phyloP scores from a whole-genome alignment of 2,329 filamentous ascomycete genomes.

The Colletotrichum sp. region DNA sequence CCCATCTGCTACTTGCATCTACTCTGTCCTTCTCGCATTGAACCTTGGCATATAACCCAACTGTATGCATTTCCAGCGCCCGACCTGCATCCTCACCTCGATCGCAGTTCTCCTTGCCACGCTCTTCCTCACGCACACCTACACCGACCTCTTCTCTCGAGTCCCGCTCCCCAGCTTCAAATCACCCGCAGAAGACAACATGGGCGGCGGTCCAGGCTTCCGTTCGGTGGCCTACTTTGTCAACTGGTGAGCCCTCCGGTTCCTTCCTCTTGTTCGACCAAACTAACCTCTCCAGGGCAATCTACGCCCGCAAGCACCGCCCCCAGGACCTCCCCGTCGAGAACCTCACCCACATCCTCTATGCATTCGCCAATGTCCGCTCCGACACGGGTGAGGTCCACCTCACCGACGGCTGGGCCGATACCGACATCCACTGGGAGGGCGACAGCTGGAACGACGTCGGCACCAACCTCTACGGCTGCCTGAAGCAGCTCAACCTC shows the following conservation, averaged over 20 bases:
- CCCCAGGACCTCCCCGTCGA: slow-evolving; percentile 83
- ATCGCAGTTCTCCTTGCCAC: slow-evolving; percentile 24
- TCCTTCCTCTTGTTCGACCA: neutral
- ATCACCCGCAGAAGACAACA: slow-evolving; percentile 27
- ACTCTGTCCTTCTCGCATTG: neutral
- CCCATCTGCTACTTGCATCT: neutral
- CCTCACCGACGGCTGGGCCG: slow-evolving; percentile 68
- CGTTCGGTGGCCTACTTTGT: slow-evolving; percentile 76
- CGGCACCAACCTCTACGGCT: slow-evolving; percentile 86
- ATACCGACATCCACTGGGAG: slow-evolving; percentile 76
- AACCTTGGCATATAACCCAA: neutral
- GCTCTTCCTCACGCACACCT: slow-evolving; percentile 23
- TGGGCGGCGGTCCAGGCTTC: slow-evolving; percentile 57
- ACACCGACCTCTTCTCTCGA: slow-evolving; percentile 20
- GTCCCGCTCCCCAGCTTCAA: neutral
- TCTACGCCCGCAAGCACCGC: slow-evolving; percentile 85
- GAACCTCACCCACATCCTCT: slow-evolving; percentile 87
- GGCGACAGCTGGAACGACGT: slow-evolving; percentile 73
- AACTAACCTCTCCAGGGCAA: slow-evolving; percentile 58
- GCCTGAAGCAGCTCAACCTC: slow-evolving; percentile 85
- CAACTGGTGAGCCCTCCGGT: slow-evolving; percentile 58
- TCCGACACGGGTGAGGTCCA: slow-evolving; percentile 80
- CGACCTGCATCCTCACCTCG: slow-evolving; percentile 19
- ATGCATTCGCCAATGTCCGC: slow-evolving; percentile 87
- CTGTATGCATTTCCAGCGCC: slow-evolving; percentile 18